Evolutionary conservation across 1,284 basidiomycete genomes (phyloP).

Genomic region (Ustilago crameri): DNA sequence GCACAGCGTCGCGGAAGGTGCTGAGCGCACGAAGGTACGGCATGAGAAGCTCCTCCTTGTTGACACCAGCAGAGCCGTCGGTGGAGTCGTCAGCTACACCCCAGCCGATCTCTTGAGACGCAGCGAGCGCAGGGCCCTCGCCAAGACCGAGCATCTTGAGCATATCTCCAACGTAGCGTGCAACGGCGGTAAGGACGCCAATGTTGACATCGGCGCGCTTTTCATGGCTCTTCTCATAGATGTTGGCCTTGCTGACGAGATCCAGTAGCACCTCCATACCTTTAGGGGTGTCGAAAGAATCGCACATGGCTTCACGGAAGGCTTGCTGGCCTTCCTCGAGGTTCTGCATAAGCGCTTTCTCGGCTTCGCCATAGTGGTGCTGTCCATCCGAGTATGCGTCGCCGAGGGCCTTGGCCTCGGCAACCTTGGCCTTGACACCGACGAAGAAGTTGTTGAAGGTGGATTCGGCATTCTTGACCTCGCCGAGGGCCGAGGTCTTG

Average conservation of each 20-base stretch:
- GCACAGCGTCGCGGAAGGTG: conserved; percentile 89
- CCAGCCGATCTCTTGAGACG: conserved; percentile 61
- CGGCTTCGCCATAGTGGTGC: conserved; percentile 69
- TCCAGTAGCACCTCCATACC: conserved; percentile 83
- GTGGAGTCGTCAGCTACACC: conserved; percentile 45
- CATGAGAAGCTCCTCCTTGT: conserved; percentile 87
- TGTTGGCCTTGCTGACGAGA: conserved; percentile 86
- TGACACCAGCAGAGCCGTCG: conserved; percentile 30
- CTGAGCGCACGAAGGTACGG: conserved; percentile 88
- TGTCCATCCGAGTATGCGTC: conserved; percentile 70
- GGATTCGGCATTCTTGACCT: conserved; percentile 86
- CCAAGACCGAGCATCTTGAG: conserved; percentile 94
- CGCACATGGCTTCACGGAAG: conserved; percentile 91
- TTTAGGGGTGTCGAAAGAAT: conserved; percentile 94
- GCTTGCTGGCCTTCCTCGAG: conserved; percentile 79
- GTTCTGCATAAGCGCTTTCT: conserved; percentile 70
- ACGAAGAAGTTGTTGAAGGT: conserved; percentile 96
- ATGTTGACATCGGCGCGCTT: conserved; percentile 74
- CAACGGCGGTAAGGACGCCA: conserved; percentile 77
- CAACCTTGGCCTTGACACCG: conserved; percentile 80
- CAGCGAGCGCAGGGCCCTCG: conserved; percentile 73
- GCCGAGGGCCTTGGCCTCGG: conserved; percentile 63
- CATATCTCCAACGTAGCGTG: conserved; percentile 88
- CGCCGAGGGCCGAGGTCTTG: conserved; percentile 84
- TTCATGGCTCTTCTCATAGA: conserved; percentile 76